These are phyloP conservation scores for Pichia sp. DNA, from an alignment of 1,139 yeast genomes.

Conservation along the genomic window DNA sequence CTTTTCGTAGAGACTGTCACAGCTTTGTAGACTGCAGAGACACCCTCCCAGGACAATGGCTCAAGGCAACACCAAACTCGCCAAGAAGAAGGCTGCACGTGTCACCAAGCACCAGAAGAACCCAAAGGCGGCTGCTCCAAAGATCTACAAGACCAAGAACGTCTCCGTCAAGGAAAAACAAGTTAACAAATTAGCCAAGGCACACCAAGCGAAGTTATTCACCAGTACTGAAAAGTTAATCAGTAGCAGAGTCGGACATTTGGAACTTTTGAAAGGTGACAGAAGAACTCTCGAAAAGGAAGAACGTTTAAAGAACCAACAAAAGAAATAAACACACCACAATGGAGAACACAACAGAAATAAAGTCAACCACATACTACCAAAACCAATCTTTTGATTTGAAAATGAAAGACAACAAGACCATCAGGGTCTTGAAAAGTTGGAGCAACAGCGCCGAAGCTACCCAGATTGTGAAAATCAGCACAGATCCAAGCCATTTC, in stretches of 20 bases:
- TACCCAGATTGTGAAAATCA: no score
- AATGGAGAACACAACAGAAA: neutral
- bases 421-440: no score
- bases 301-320: constrained; percentile 29
- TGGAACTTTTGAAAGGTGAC: constrained; percentile 89
- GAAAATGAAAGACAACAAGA: no score
- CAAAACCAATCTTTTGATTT: no score
- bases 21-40: no score
- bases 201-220: constrained; percentile 38
- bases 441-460: no score
- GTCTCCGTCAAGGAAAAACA: constrained; percentile 41
- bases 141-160: constrained; percentile 68
- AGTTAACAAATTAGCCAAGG: constrained; percentile 51
- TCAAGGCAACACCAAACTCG: constrained; percentile 50
- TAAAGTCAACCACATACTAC: neutral
- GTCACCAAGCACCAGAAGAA: constrained; percentile 53
- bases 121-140: constrained; percentile 77
- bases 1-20: neutral
- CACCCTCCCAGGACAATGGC: no score
- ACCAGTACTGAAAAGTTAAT: constrained; percentile 76
- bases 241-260: constrained; percentile 92
- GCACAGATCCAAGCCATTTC: no score
- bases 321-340: constrained; percentile 4
- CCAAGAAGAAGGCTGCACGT: constrained; percentile 47
- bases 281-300: constrained; percentile 74